Base-by-base conservation (phyloP, 2,329 filamentous ascomycete species). In the Neopestalotiopsis clavispora region DNA sequence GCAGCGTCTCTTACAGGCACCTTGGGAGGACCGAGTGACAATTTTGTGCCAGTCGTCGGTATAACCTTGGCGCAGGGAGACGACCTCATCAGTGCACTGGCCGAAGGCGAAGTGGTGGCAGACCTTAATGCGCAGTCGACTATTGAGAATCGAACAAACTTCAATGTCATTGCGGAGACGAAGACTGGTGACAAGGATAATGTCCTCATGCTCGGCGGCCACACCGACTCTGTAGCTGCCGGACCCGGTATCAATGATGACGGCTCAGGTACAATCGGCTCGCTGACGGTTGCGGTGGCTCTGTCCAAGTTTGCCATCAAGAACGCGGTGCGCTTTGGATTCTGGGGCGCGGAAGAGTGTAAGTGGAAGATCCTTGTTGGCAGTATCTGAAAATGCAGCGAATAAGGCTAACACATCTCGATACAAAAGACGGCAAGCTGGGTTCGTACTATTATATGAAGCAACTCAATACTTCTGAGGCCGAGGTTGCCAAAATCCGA, bases 191-290 rank as follows among this genome's bases (percentile, higher is more conserved):
- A 86, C 72, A 79, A 79, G 66, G 75, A 84, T 66, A 86, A 86
- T 67, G 83, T 84, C 4, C 81, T 86, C 20, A 80, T 85, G 72
- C 73, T 86, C 6, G 84, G 84, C 60, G 84, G 80, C 2, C 84
- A 86, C 74, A 81, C 80, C 2, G 84, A 86, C 74, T 84, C 81
- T 13, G 84, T 86, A 32, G 74, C 77, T n/a, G 84, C 82, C 14
- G 85, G 85, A 0, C 84, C 84, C 1, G 89, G 89, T 23, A 89
- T 91, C 80, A 91, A 91, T 76, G 89, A 91, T 73, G 87, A 91
- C 71, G 89, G 89, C 45, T 88, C 85, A 10, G 89, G 89, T 17
- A 84, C 84, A 4, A 74, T 82, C 66, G 82, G 83, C 4, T 75
- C 86, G 5, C 77, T 86, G n/a, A 83, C 83, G 67, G 78, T 86